Percentiles rank a stretch among this genome's conserved stretches.
phyloP scores from a whole-genome alignment of 371 early-diverging fungal genomes.

The Batrachochytrium dendrobatidis region DNA sequence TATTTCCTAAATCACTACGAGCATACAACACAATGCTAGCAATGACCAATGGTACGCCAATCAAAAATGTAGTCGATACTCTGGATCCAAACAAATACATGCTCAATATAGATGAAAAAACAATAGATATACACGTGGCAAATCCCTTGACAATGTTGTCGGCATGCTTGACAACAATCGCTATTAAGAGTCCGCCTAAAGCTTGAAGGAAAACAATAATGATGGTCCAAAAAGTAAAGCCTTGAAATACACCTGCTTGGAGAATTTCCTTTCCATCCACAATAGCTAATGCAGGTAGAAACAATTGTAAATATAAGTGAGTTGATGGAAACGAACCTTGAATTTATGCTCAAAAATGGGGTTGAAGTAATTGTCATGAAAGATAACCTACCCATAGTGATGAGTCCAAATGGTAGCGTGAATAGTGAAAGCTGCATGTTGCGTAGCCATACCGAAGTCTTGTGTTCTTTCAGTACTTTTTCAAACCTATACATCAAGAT shows the following conservation, averaged over 20 bases:
- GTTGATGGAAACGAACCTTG: too few relatives aligned
- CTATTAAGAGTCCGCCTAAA: constrained; percentile 86
- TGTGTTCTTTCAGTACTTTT: constrained; percentile 74
- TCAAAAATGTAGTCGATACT: constrained; percentile 59
- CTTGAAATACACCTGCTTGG: constrained; percentile 78
- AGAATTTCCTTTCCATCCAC: constrained; percentile 71
- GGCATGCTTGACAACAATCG: constrained; percentile 88
- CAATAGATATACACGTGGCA: constrained; percentile 90
- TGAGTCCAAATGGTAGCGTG: constrained; percentile 33
- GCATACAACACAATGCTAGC: too few relatives aligned
- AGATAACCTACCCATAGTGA: too few relatives aligned
- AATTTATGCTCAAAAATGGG: too few relatives aligned
- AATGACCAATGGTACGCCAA: too few relatives aligned
- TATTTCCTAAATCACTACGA: too few relatives aligned
- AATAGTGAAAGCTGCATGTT: constrained; percentile 74
- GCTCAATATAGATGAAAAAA: constrained; percentile 71
- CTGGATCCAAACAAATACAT: constrained; percentile 73
- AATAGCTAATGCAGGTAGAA: too few relatives aligned
- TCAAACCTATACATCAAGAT: constrained; percentile 55
- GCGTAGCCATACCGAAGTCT: constrained; percentile 75
- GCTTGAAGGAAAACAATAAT: constrained; percentile 81
- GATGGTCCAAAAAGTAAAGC: constrained; percentile 71
- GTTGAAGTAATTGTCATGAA: too few relatives aligned
- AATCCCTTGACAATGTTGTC: constrained; percentile 93
- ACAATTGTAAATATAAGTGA: too few relatives aligned